Conservation (phyloP, 305 asterid species). For the Fraxinus angustifolia region DNA sequence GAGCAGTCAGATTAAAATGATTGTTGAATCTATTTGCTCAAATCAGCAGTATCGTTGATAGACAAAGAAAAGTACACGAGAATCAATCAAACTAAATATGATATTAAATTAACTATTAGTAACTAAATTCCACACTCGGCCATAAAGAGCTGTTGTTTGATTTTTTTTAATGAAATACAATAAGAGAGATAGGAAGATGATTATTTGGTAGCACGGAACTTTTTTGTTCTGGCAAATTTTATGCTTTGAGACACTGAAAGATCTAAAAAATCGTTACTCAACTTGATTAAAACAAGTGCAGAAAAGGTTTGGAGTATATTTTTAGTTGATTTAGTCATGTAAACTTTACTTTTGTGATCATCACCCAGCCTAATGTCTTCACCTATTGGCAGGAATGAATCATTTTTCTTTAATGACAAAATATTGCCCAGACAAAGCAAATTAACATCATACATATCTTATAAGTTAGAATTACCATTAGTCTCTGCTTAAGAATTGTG, state of each 20-base stretch:
- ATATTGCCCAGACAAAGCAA: neutral
- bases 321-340: neutral
- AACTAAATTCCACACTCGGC: neutral
- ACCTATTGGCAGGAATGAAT: neutral
- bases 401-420: neutral
- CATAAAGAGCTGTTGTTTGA: neutral
- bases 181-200: neutral
- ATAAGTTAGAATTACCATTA: conserved; percentile 45
- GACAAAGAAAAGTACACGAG: neutral
- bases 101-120: neutral
- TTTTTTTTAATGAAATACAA: neutral
- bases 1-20: conserved; percentile 26
- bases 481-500: conserved; percentile 70
- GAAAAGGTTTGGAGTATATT: neutral
- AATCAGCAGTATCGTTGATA: conserved; percentile 11
- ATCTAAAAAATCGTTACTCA: conserved; percentile 1
- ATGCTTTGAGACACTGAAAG: neutral
- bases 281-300: neutral
- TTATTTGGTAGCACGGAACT: neutral
- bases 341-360: conserved; percentile 15
- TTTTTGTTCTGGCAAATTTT: neutral
- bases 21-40: conserved; percentile 2
- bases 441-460: neutral
- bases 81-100: neutral
- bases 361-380: conserved; percentile 12